These are phyloP conservation scores for Trifolium fragiferum DNA, from an alignment of 306 rosid species.

Conservation along the genomic window DNA sequence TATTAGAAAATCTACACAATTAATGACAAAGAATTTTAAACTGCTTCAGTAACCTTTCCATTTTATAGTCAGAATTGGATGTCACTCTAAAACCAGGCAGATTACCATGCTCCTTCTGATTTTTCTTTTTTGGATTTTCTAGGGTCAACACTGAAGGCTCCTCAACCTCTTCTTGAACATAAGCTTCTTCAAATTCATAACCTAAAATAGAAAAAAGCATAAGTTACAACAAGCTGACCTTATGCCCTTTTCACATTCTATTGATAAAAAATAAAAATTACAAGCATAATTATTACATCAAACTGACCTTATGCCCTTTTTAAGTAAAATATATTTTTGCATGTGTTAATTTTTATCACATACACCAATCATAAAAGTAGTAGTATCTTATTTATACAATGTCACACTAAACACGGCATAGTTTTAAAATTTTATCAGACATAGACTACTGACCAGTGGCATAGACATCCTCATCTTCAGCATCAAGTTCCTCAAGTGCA, in stretches of 20 bases:
- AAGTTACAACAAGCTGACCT: conserved; percentile 33
- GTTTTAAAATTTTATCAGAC: conserved; percentile 15
- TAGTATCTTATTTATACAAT: not conserved
- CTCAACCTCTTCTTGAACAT: conserved; percentile 79
- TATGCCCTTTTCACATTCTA: conserved; percentile 15
- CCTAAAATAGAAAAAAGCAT: conserved; percentile 50
- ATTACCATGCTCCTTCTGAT: conserved; percentile 56
- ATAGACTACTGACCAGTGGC: conserved; percentile 64
- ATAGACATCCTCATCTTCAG: conserved; percentile 96
- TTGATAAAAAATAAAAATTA: not conserved
- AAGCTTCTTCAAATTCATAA: conserved; percentile 75
- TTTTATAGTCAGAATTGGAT: conserved; percentile 75
- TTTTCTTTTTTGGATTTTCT: conserved; percentile 59
- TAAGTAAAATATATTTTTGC: conserved; percentile 4
- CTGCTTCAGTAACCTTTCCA: conserved; percentile 67
- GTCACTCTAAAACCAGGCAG: conserved; percentile 83
- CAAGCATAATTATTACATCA: too few relatives aligned
- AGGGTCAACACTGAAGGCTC: conserved; percentile 66
- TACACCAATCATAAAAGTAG: conserved; percentile 4
- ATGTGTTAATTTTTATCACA: not conserved
- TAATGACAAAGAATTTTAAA: not conserved
- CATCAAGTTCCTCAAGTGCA: conserved; percentile 94
- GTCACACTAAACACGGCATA: not conserved
- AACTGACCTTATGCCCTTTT: not conserved
- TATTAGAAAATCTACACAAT: conserved; percentile 33